A percentile compares a stretch with the other conserved stretches of the same genome.
Evolutionary conservation across 208 protist species (phyloP).

Genomic region (Leishmania martiniquensis): DNA sequence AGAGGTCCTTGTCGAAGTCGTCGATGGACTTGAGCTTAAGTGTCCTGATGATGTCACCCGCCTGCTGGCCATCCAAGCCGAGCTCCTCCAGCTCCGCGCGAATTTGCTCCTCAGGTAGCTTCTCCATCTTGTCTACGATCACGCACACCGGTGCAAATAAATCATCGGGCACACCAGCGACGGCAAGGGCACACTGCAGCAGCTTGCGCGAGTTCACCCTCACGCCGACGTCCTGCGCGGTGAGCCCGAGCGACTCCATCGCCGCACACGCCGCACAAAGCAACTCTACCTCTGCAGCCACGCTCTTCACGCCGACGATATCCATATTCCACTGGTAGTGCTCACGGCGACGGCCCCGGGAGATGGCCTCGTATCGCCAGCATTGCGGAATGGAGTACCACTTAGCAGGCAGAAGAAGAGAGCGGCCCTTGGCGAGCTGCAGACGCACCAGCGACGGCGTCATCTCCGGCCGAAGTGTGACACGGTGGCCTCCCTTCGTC

Average conservation of each 20-base stretch:
- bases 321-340: constrained; percentile 99
- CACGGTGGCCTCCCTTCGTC: constrained; percentile 91
- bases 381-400: constrained; percentile 97
- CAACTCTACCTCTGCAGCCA: constrained; percentile 95
- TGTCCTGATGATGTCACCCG: constrained; percentile 77
- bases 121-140: constrained; percentile 96
- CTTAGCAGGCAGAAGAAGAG: constrained; percentile 93
- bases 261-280: constrained; percentile 86
- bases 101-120: constrained; percentile 89
- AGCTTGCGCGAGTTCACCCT: constrained; percentile 94
- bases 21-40: constrained; percentile 88
- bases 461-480: constrained; percentile 96
- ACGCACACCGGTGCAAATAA: constrained; percentile 94
- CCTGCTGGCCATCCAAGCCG: constrained; percentile 57
- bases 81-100: constrained; percentile 68
- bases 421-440: constrained; percentile 88
- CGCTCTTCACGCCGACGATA: constrained; percentile 92
- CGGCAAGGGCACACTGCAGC: constrained; percentile 83
- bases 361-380: constrained; percentile 96
- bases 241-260: constrained; percentile 83
- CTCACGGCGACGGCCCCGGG: constrained; percentile 93
- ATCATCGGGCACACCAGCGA: constrained; percentile 73
- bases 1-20: constrained; percentile 74
- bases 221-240: constrained; percentile 91
- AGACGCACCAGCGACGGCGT: constrained; percentile 94